Evolutionary conservation across 73 alveolate species (phyloP), one percentile per base, ranked within the genome.

Genomic region (Paramecium primaurelia): DNA sequence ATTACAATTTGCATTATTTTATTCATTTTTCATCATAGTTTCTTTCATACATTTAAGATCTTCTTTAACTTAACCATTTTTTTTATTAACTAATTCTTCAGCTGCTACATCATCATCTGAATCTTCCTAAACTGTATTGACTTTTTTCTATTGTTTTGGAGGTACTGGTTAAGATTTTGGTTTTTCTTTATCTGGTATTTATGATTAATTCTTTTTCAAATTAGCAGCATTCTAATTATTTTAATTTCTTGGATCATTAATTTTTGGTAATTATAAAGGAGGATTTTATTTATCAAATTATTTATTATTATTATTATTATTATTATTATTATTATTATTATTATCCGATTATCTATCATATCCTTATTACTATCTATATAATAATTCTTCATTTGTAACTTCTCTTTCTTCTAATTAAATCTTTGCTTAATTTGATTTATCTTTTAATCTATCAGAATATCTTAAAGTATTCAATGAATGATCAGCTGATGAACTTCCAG

Each of bases 381-480:
- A 60, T 86, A 86, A 77, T 30, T 77, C 86, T 64, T 87, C 92
- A 47, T 73, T 77, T 6, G 93, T 30, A 38, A 69, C 86, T 54
- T 91, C 92, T 59, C 86, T 49, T 30, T 77, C 90, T 47, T 91
- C 86, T 8, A 77, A 75, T 60, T 86, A 80, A 18, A 94, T 42
- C 58, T 92, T 85, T 7, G 95, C 58, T 47, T 40, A 51, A 58
- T 71, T 85, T 11, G 94, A 54, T 86, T 93, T 69, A 58, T 92
- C 95, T 20, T 92, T 93, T 42, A 92, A 80, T 47, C 95, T 68
- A 49, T 86, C 94, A 2, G 97, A 96, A 88, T 95, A 58, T 93
- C 95, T 93, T 22, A 98, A 88, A 28, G 99, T 97, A 94, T 98
- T 98, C 42, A 98, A 91, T n/a, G 99, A 95, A 92, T 98, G 99